Evolutionary conservation across 1,284 basidiomycete genomes (phyloP).

Genomic region (Ceratorhiza oryzae-sativae): DNA sequence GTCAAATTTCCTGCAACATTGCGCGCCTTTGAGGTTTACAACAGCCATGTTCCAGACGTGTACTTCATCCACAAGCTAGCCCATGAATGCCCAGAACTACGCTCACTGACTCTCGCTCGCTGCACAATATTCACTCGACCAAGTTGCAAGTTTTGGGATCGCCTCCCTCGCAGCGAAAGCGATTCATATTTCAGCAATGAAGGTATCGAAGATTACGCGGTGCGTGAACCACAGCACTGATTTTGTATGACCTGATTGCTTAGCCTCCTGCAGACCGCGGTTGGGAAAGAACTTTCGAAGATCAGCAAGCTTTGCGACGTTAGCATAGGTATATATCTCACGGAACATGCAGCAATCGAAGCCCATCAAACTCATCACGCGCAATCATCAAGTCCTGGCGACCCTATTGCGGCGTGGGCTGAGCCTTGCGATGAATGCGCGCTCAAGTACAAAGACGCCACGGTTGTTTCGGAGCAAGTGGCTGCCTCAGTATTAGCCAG

Average conservation of each 20-base stretch:
- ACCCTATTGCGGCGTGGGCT: not conserved
- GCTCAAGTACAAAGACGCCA: not conserved
- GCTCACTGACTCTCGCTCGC: constrained; percentile 7
- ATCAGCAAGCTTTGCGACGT: not conserved
- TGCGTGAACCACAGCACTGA: not conserved
- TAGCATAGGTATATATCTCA: constrained; percentile 18
- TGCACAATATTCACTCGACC: constrained; percentile 12
- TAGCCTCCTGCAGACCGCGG: not conserved
- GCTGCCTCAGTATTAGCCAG: not conserved
- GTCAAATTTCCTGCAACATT: constrained; percentile 4
- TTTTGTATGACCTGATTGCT: not conserved
- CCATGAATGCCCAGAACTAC: constrained; percentile 2
- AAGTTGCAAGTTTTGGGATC: constrained; percentile 14
- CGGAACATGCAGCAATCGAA: not conserved
- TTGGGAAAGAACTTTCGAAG: constrained; percentile 10
- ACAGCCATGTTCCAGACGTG: constrained; percentile 30
- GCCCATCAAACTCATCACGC: not conserved
- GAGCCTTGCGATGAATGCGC: not conserved
- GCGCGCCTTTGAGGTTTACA: not conserved
- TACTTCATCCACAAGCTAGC: constrained; percentile 15
- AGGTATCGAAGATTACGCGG: constrained; percentile 9
- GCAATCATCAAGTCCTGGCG: not conserved
- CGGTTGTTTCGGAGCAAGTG: not conserved
- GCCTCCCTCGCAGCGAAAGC: constrained; percentile 6
- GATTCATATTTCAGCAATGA: constrained; percentile 30